Evolutionary conservation across 345 rosid genomes (phyloP).

Genomic region (Clarkia xantiana): DNA sequence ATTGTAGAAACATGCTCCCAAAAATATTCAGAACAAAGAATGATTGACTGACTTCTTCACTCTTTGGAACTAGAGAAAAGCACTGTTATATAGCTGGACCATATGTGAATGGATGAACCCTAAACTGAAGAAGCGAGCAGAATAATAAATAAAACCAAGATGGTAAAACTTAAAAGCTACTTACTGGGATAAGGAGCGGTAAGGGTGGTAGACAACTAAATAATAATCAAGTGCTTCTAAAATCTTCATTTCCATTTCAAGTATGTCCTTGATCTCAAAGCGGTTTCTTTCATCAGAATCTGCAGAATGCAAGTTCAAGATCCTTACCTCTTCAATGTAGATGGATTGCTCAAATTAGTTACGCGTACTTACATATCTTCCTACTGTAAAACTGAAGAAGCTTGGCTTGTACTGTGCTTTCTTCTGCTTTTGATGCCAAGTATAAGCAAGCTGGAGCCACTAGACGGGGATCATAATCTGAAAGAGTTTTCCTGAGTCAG

Average conservation of each 20-base stretch:
- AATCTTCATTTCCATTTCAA: conserved; percentile 98
- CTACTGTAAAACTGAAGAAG: conserved; percentile 53
- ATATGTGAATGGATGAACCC: neutral
- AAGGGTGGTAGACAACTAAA: conserved; percentile 89
- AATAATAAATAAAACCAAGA: neutral
- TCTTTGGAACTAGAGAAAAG: too few species aligned
- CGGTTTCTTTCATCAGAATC: conserved; percentile 71
- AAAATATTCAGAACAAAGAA: too few species aligned
- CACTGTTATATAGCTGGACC: too few species aligned
- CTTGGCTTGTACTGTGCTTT: conserved; percentile 86
- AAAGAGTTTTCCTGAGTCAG: conserved; percentile 62
- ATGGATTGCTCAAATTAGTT: neutral
- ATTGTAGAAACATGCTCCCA: too few species aligned
- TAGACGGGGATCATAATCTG: conserved; percentile 84
- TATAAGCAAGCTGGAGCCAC: conserved; percentile 94
- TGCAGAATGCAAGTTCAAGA: conserved; percentile 19
- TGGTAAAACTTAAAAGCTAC: conserved; percentile 13
- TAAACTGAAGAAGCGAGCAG: neutral
- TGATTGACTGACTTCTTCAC: too few species aligned
- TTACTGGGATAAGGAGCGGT: conserved; percentile 74
- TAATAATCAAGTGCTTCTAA: conserved; percentile 88
- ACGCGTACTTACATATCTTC: conserved; percentile 39
- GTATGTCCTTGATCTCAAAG: conserved; percentile 76
- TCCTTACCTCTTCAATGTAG: conserved; percentile 6
- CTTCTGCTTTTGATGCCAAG: conserved; percentile 97